Evolutionary conservation across 2,329 filamentous ascomycete genomes (phyloP), one percentile per base, ranked within the genome.

Genomic region (Colletotrichum sp.): DNA sequence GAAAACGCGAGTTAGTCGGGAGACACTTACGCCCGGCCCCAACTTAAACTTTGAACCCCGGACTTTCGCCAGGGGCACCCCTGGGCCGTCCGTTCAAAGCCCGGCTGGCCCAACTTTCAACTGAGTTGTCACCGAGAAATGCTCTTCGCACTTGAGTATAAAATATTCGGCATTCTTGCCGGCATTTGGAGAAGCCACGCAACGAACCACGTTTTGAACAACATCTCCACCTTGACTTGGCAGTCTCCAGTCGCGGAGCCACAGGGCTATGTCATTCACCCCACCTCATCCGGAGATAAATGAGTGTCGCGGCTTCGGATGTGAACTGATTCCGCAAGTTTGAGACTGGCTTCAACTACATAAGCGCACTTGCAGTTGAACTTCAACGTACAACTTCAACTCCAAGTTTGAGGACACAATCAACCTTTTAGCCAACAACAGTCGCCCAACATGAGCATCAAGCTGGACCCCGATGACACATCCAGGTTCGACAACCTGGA

Each of bases 401-500:
- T 32, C 59, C 21, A 28, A 39, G 18, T 16, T 26, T 26, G 12
- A 36, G 34, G 0, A 39, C 32, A 64, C 39, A 21, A n/a, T 0
- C 7, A 39, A 39, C 32, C 7, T 3, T 18, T 78, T 2, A 9
- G 18, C 13, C 26, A 66, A 14, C 28, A 14, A n/a, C 16, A 67
- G 43, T 21, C n/a, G 2, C 26, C 28, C 13, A 36, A 34, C 4
- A 68, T 57, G 28, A 30, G 16, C 7, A 24, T 55, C 7, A 57
- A 68, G 6, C 28, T 67, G 6, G 26, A 61, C n/a, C 71, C 71
- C 16, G 57, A 69, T 18, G 65, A 73, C 24, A n/a, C 43, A 2
- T 73, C 71, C n/a, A 36, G 65, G 12, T 73, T 63, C 30, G 30
- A 36, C 10, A 60, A 64, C 65, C 59, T 73, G n/a, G 32, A 36